Percentiles rank a stretch among this genome's conserved stretches.
phyloP scores from a whole-genome alignment of 2,329 filamentous ascomycete genomes.

The Fusarium floridanum region DNA sequence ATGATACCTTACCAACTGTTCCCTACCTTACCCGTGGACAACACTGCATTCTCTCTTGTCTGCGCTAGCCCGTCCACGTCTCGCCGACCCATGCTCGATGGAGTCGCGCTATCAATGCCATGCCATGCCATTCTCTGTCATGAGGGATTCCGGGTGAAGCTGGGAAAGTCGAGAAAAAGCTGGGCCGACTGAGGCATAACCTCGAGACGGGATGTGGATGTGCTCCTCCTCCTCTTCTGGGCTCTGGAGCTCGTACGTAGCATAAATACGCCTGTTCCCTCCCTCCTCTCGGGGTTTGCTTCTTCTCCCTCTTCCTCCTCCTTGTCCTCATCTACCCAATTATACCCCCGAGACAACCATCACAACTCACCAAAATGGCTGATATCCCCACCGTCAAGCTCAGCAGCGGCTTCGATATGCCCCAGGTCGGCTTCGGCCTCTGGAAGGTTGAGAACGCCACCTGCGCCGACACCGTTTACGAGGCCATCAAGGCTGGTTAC shows the following conservation, averaged over 20 bases:
- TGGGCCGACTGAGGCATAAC: constrained; percentile 3
- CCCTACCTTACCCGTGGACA: not conserved
- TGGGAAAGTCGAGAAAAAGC: not conserved
- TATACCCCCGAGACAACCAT: constrained; percentile 17
- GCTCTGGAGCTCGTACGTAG: constrained; percentile 5
- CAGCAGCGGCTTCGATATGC: constrained; percentile 77
- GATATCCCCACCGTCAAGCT: constrained; percentile 67
- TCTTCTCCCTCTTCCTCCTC: constrained; percentile 18
- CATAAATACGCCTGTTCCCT: constrained; percentile 39
- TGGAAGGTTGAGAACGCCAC: constrained; percentile 86
- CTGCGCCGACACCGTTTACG: constrained; percentile 82
- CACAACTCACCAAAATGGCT: constrained; percentile 50
- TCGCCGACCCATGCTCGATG: constrained; percentile 21
- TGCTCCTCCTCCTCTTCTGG: constrained; percentile 20
- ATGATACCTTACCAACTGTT: constrained; percentile 26
- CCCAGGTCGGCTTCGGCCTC: constrained; percentile 81
- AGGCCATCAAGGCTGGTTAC: constrained; percentile 75
- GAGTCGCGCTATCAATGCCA: constrained; percentile 40
- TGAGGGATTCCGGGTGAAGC: constrained; percentile 29
- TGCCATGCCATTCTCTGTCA: constrained; percentile 30
- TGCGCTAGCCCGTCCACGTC: constrained; percentile 17
- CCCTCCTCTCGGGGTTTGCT: constrained; percentile 13
- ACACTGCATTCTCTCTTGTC: not conserved
- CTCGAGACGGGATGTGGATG: constrained; percentile 25
- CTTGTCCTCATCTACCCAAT: constrained; percentile 11